Evolutionary conservation across 768 basidiomycete genomes (phyloP), one percentile per base, ranked within the genome.

Genomic region (Mycena galericulata): DNA sequence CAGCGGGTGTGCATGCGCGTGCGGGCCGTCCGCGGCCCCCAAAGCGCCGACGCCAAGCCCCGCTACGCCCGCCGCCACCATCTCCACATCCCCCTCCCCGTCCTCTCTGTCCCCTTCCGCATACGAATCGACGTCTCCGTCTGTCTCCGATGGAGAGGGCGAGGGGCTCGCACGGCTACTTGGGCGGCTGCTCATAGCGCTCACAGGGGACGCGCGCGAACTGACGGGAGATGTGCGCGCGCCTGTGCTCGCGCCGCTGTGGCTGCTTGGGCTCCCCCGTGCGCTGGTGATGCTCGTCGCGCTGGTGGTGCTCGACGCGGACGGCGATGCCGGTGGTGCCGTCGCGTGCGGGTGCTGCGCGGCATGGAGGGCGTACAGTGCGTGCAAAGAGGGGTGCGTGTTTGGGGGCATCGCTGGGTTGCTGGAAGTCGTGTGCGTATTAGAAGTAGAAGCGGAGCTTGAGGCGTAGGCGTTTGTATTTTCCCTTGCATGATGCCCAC

Each of bases 81-180:
- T 84, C 55, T 85, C 83, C 38, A 83, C 80, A 68, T 89, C 92
- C 22, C 84, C 89, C 55, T 91, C 90, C 32, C 86, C 89, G 71
- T 94, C 91, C 2, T n/a, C n/a, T n/a, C 83, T 85, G 58, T 93
- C 92, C 27, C 84, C 90, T 50, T 96, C 93, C 0, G 92, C 91
- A 79, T 94, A 93, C 0, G 92, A 91, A 64, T 90, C 0, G n/a
- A n/a, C n/a, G n/a, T n/a, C n/a, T n/a, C n/a, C n/a, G 90, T 84
- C 32, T 43, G 34, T 36, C 14, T 36, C 34, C 34, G 34, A 36
- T 6, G 34, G 34, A 14, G 34, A 36, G 8, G 34, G 34, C 8
- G 34, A 36, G 14, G 34, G 34, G 34, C 34, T n/a, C 26, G 15
- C 90, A 14, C 34, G 34, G 34, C 34, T 36, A 14, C 34, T n/a